Percentiles rank a stretch among this genome's conserved stretches.
Evolutionary conservation across 108 stramenopile genomes (phyloP).

Genomic region (Aurantiochytrium sp.): DNA sequence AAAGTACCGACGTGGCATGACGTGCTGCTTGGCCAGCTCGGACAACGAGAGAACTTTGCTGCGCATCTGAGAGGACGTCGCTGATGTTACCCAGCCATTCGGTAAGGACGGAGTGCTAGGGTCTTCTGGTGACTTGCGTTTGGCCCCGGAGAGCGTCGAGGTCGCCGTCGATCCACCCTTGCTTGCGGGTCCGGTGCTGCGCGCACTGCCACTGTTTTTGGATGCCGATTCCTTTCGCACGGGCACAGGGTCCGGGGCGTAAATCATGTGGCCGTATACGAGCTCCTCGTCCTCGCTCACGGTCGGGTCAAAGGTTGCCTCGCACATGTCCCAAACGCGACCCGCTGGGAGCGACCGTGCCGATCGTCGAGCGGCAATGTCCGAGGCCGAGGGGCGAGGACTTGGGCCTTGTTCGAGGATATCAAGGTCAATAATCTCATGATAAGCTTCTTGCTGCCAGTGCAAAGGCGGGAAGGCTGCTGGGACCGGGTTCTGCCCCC

Average conservation of each 20-base stretch:
- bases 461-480: background rate
- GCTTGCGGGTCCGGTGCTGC: background rate
- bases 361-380: background rate
- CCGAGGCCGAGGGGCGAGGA: background rate
- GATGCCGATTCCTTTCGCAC: background rate
- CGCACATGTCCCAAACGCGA: slow-evolving; percentile 1
- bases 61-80: background rate
- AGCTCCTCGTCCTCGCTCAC: slow-evolving; percentile 4
- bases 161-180: no score
- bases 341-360: background rate
- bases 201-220: background rate
- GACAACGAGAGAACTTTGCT: background rate
- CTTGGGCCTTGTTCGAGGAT: background rate
- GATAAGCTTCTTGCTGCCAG: background rate
- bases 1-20: slow-evolving; percentile 4
- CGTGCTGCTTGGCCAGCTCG: background rate
- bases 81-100: background rate
- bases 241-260: background rate
- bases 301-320: slow-evolving; percentile 1
- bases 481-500: background rate
- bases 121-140: background rate
- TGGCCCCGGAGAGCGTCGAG: background rate
- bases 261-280: background rate
- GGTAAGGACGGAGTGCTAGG: background rate
- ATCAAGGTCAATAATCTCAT: background rate